A percentile compares a stretch with the other conserved stretches of the same genome.
These are phyloP conservation scores for Amanita phalloides DNA, from an alignment of 768 basidiomycete genomes.

Conservation along the genomic window DNA sequence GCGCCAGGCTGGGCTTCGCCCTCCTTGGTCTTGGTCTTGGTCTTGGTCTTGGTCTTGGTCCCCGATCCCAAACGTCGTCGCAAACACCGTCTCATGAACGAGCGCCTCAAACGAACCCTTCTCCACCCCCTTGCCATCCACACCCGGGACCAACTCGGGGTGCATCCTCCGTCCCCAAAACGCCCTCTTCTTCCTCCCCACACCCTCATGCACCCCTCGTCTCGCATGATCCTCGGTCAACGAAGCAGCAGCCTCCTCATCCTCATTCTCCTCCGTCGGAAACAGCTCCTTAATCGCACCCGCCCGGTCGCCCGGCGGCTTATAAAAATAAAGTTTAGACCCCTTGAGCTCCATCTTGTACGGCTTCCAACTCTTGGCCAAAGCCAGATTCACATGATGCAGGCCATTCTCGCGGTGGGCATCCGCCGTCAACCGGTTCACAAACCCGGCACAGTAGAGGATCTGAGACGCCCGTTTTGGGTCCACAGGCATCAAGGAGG, in stretches of 20 bases:
- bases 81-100: slow-evolving; percentile 73
- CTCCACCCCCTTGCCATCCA: slow-evolving; percentile 30
- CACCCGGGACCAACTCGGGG: slow-evolving; percentile 45
- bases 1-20: slow-evolving; percentile 33
- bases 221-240: slow-evolving; percentile 18
- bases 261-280: slow-evolving; percentile 43
- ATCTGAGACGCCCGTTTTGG: slow-evolving; percentile 68
- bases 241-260: slow-evolving; percentile 8
- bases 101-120: slow-evolving; percentile 73
- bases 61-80: slow-evolving; percentile 41
- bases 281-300: slow-evolving; percentile 66
- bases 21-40: too few species aligned
- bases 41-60: too few species aligned
- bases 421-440: slow-evolving; percentile 54
- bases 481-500: slow-evolving; percentile 21
- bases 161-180: slow-evolving; percentile 75
- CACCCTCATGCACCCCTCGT: slow-evolving; percentile 16
- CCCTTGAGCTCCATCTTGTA: slow-evolving; percentile 80
- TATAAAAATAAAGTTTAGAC: slow-evolving; percentile 79
- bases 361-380: slow-evolving; percentile 76
- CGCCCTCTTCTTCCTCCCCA: slow-evolving; percentile 46
- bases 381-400: slow-evolving; percentile 19
- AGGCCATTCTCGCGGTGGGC: neutral
- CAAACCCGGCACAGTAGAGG: slow-evolving; percentile 61
- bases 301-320: slow-evolving; percentile 62